Conservation (phyloP, 2,329 filamentous ascomycete genomes). For the Didymosphaeria variabile region DNA sequence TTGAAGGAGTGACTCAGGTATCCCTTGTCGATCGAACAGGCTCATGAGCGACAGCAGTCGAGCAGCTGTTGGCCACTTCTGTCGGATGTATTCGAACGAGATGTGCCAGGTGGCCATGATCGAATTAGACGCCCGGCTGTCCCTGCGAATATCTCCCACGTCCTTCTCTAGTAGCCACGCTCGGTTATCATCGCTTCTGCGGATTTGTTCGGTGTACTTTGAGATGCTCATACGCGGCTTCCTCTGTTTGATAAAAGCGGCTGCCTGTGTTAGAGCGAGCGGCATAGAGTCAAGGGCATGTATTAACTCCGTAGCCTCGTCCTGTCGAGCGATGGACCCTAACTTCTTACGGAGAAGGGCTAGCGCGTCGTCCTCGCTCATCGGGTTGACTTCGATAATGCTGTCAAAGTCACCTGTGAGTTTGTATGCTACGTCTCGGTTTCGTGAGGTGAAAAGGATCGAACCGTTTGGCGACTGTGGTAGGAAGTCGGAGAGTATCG, state of each 20-base stretch:
- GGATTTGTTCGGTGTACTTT: conserved; percentile 46
- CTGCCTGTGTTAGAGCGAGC: conserved; percentile 34
- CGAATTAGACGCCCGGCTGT: conserved; percentile 23
- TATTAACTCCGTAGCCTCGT: conserved; percentile 7
- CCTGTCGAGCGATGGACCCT: not conserved
- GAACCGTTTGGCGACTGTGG: conserved; percentile 27
- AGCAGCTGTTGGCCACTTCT: conserved; percentile 42
- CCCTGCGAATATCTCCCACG: conserved; percentile 18
- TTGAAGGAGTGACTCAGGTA: conserved; percentile 33
- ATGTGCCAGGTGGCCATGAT: conserved; percentile 50
- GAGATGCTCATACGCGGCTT: conserved; percentile 11
- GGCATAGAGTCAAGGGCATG: conserved; percentile 24
- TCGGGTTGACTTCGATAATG: conserved; percentile 21
- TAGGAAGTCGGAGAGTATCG: conserved; percentile 21
- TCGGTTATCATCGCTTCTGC: conserved; percentile 13
- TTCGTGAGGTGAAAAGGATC: conserved; percentile 26
- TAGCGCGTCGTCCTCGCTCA: conserved; percentile 21
- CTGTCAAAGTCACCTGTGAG: conserved; percentile 20
- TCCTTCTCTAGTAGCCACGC: conserved; percentile 15
- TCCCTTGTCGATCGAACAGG: conserved; percentile 28
- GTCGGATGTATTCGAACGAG: conserved; percentile 48
- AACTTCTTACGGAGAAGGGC: conserved; percentile 26
- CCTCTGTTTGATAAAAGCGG: conserved; percentile 36
- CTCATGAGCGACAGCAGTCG: conserved; percentile 53
- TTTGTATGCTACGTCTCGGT: conserved; percentile 19